A percentile compares a stretch with the other conserved stretches of the same genome.
phyloP scores from a whole-genome alignment of 2,329 filamentous ascomycete species.

The Rasamsonia emersonii region DNA sequence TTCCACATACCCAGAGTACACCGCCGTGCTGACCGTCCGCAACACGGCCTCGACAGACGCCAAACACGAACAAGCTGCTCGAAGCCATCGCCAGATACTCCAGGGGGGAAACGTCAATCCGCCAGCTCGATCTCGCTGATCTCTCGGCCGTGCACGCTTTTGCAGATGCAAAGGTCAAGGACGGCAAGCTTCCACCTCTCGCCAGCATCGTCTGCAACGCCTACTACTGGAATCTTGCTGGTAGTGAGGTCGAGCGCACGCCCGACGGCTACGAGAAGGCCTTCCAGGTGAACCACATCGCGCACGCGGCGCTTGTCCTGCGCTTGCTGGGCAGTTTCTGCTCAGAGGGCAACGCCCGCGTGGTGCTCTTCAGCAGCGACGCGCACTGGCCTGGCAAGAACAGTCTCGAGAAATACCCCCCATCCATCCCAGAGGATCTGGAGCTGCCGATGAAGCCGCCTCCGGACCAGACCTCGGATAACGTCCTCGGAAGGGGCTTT shows the following conservation, averaged over 20 bases:
- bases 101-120: constrained; percentile 19
- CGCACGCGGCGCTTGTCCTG: constrained; percentile 31
- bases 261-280: constrained; percentile 31
- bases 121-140: constrained; percentile 27
- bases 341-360: constrained; percentile 15
- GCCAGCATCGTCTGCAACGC: constrained; percentile 35
- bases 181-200: constrained; percentile 23
- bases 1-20: constrained; percentile 13
- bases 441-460: constrained; percentile 28
- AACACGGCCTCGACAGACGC: constrained; percentile 18
- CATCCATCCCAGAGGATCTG: constrained; percentile 28
- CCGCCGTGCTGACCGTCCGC: constrained; percentile 21
- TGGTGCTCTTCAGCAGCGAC: constrained; percentile 25
- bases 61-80: constrained; percentile 19
- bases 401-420: constrained; percentile 27
- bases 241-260: constrained; percentile 24
- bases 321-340: constrained; percentile 23
- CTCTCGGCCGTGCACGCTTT: constrained; percentile 29
- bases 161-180: constrained; percentile 20
- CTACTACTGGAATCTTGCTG: constrained; percentile 29
- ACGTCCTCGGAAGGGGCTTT: constrained; percentile 34
- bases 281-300: constrained; percentile 33
- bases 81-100: constrained; percentile 14
- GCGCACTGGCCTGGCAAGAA: constrained; percentile 34
- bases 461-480: constrained; percentile 17